Base-by-base conservation (phyloP, 2,329 filamentous ascomycete species). In the Dryadomyces quercivorus region DNA sequence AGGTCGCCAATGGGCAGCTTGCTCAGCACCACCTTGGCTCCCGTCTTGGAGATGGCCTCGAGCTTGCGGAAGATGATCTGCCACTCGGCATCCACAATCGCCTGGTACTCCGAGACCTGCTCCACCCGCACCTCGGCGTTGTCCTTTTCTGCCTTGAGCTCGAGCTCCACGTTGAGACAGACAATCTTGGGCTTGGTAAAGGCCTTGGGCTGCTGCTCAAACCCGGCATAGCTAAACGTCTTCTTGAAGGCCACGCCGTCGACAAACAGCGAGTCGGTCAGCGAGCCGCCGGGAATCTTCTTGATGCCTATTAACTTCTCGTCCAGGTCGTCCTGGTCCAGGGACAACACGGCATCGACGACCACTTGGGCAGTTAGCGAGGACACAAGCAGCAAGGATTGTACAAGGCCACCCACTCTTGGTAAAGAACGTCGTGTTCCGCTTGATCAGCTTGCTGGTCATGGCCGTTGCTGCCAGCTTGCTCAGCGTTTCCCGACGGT, bases 51-150 rank as follows among this genome's bases (percentile, higher is more conserved):
- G 53, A 95, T 75, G 50, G 92, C 88, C 75, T 98, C 93, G 69
- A 98, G 87, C 79, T 98, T 98, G 77, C 96, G 92, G 82, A 86
- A 97, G 70, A 98, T 98, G 67, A 98, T 98, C 72, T 96, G 90
- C 93, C 93, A 98, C 72, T 98, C 93, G 34, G 93, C 93, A 66
- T 98, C 93, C 67, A 98, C 93, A 63, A 98, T 96, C 59, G 93
- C 93, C 74, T 98, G 93, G 75, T 98, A 98, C 73, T 98, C 93
- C 20, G 92, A 95, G 52, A 98, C 93, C 71, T 97, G 91, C 73
- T 97, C 93, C 56, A 98, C 91, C 57, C 93, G 85, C 59, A 98
- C 90, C 75, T 98, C 93, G 57, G 93, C 93, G 65, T 98, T 98
- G 75, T 98, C 93, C 78, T 96, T 98, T 72, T 98, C 93, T 59